Evolutionary conservation across 2,329 filamentous ascomycete genomes (phyloP).

Genomic region (Orbilia quercus): DNA sequence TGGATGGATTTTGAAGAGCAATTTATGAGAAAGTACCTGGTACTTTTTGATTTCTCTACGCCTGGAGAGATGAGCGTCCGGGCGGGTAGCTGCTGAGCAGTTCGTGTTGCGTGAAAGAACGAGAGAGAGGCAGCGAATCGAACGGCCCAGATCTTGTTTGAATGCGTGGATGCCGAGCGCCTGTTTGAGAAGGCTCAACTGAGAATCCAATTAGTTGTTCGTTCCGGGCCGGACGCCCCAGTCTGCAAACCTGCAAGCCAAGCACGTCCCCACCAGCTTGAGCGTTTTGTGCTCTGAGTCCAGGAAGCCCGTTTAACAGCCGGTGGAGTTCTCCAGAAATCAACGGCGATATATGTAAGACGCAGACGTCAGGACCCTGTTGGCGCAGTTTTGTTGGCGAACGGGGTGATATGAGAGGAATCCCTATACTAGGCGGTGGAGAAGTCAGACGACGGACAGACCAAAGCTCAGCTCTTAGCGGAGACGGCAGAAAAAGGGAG

Average conservation of each 20-base stretch:
- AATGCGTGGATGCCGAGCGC: conserved; percentile 23
- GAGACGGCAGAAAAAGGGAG: not conserved
- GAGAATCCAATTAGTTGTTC: conserved; percentile 45
- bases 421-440: not conserved
- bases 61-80: conserved; percentile 1
- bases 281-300: conserved; percentile 40
- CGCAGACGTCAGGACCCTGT: conserved; percentile 20
- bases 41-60: conserved; percentile 24
- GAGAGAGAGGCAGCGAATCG: conserved; percentile 32
- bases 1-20: conserved; percentile 17
- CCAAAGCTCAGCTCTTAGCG: not conserved
- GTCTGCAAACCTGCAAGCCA: conserved; percentile 41
- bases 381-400: conserved; percentile 1
- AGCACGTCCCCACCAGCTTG: conserved; percentile 46
- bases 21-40: conserved; percentile 44
- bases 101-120: too few relatives aligned
- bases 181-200: conserved; percentile 40
- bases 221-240: conserved; percentile 50
- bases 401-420: not conserved
- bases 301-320: conserved; percentile 21
- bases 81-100: too few relatives aligned
- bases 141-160: conserved; percentile 48
- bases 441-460: too few relatives aligned
- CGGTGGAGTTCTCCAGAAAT: conserved; percentile 44
- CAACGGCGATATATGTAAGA: conserved; percentile 42